These are phyloP conservation scores for Naematelia encephala DNA, from an alignment of 768 basidiomycete genomes.

Conservation along the genomic window DNA sequence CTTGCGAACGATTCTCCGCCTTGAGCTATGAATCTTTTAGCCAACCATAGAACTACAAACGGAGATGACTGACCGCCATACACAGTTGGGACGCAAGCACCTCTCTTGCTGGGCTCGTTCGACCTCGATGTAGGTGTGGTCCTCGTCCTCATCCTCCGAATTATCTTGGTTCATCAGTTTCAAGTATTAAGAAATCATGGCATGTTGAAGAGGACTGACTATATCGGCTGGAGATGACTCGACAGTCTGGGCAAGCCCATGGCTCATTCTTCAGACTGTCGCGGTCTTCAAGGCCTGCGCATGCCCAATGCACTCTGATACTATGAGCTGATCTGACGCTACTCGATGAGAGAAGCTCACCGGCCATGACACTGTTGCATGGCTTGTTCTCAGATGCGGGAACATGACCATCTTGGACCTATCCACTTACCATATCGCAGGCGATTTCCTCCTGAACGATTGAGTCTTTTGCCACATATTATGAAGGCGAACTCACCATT, in stretches of 20 bases:
- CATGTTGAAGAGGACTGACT: not conserved
- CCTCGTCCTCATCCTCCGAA: not conserved
- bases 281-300: conserved; percentile 1
- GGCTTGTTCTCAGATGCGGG: too few species aligned
- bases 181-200: not conserved
- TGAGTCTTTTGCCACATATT: too few species aligned
- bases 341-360: too few species aligned
- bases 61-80: not conserved
- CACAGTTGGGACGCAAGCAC: not conserved
- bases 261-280: conserved; percentile 3
- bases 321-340: too few species aligned
- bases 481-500: too few species aligned
- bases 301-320: conserved; percentile 12
- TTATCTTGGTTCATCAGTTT: not conserved
- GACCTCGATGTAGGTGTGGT: not conserved
- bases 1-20: not conserved
- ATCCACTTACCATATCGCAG: too few species aligned
- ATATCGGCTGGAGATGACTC: not conserved
- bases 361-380: too few species aligned
- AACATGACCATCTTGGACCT: too few species aligned
- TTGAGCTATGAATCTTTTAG: conserved; percentile 6
- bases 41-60: conserved; percentile 9
- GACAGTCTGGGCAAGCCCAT: conserved; percentile 7
- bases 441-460: too few species aligned
- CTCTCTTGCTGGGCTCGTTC: not conserved